These are phyloP conservation scores for Arthrocladium fulminans DNA, from an alignment of 2,329 filamentous ascomycete genomes.

Conservation along the genomic window DNA sequence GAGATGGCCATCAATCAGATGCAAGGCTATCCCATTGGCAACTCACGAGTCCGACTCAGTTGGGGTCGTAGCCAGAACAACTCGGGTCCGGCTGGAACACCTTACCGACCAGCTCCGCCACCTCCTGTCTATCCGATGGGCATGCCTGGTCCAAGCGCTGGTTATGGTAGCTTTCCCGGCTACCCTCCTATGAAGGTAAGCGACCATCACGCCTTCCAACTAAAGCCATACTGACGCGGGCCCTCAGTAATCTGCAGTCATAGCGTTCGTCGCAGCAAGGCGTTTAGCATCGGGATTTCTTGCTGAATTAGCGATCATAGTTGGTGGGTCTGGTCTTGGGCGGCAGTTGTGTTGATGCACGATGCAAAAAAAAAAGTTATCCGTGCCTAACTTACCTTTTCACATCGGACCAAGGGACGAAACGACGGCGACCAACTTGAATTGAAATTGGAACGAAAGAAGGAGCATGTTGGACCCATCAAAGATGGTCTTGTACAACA, in stretches of 20 bases:
- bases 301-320: conserved; percentile 8
- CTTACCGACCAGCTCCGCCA: conserved; percentile 86
- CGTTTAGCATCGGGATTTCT: conserved; percentile 1
- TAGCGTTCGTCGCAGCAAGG: conserved; percentile 1
- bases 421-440: neutral
- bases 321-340: conserved; percentile 3
- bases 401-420: neutral
- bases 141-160: conserved; percentile 49
- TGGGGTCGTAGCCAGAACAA: conserved; percentile 99
- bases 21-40: conserved; percentile 98
- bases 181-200: conserved; percentile 60
- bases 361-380: conserved; percentile 5
- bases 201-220: conserved; percentile 11
- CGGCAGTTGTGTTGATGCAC: neutral
- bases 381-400: conserved; percentile 1
- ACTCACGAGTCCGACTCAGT: conserved; percentile 92
- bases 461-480: conserved; percentile 1
- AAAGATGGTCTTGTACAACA: conserved; percentile 9
- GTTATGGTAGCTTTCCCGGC: conserved; percentile 57
- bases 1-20: conserved; percentile 99
- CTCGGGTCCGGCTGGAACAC: conserved; percentile 88
- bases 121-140: conserved; percentile 66
- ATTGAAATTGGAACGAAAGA: conserved; percentile 3
- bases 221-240: neutral
- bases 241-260: conserved; percentile 3